Conservation (phyloP, 2,329 filamentous ascomycete species). For the Monosporascus cannonballus region DNA sequence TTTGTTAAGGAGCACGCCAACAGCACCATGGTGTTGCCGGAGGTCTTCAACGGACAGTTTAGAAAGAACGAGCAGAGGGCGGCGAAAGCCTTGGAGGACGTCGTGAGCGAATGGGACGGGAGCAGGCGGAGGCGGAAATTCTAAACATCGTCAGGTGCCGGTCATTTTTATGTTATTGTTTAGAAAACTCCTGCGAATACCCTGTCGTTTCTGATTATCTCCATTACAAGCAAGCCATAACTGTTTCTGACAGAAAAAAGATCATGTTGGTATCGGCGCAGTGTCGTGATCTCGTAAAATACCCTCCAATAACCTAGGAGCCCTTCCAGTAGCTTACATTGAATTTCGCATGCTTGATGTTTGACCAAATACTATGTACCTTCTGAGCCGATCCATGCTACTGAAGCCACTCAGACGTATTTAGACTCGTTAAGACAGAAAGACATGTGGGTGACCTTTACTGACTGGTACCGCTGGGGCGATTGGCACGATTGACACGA, state of each 20-base stretch:
- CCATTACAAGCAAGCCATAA: neutral
- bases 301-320: neutral
- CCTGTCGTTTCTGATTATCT: neutral
- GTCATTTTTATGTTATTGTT: too few relatives aligned
- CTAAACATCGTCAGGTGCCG: neutral
- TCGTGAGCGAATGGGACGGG: constrained; percentile 43
- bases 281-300: neutral
- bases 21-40: constrained; percentile 56
- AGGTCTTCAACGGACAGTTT: constrained; percentile 56
- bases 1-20: constrained; percentile 78
- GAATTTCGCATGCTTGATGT: neutral
- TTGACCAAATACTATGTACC: too few relatives aligned
- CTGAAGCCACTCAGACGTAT: too few relatives aligned
- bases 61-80: constrained; percentile 53
- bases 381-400: too few relatives aligned
- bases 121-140: constrained; percentile 40
- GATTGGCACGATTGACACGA: neutral
- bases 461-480: neutral
- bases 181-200: neutral
- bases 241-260: neutral
- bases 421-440: too few relatives aligned
- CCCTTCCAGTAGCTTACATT: neutral
- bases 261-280: neutral
- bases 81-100: constrained; percentile 43
- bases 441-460: neutral